Conservation (phyloP, 2,329 filamentous ascomycete species). For the Fusarium napiforme region DNA sequence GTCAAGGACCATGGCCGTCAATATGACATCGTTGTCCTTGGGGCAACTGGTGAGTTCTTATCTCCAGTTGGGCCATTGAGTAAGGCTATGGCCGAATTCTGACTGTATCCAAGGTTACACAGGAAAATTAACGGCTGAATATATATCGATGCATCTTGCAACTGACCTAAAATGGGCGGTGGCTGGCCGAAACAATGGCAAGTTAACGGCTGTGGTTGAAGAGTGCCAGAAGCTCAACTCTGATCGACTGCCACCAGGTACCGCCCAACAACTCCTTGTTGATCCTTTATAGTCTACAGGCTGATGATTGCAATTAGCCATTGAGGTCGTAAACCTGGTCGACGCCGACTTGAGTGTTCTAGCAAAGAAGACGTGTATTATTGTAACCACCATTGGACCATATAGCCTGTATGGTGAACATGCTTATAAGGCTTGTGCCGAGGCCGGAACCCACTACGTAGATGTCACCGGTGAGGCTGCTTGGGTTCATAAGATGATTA, state of each 20-base stretch:
- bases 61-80: not conserved
- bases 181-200: slow-evolving; percentile 81
- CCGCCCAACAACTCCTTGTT: slow-evolving; percentile 30
- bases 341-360: slow-evolving; percentile 59
- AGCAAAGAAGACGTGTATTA: slow-evolving; percentile 65
- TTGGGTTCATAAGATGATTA: slow-evolving; percentile 69
- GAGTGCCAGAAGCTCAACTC: slow-evolving; percentile 74
- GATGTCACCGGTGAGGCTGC: slow-evolving; percentile 71
- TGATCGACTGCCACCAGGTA: slow-evolving; percentile 78
- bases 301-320: slow-evolving; percentile 48
- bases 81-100: slow-evolving; percentile 1
- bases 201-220: slow-evolving; percentile 75
- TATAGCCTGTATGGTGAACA: slow-evolving; percentile 67
- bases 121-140: slow-evolving; percentile 78
- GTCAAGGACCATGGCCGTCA: slow-evolving; percentile 62
- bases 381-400: slow-evolving; percentile 70
- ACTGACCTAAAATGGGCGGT: slow-evolving; percentile 88
- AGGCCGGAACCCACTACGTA: slow-evolving; percentile 72
- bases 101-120: slow-evolving; percentile 74
- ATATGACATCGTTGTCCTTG: slow-evolving; percentile 68
- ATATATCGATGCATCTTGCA: slow-evolving; percentile 76
- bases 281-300: not conserved
- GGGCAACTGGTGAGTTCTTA: slow-evolving; percentile 62
- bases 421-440: slow-evolving; percentile 70
- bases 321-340: slow-evolving; percentile 64